A percentile compares a stretch with the other conserved stretches of the same genome.
Conservation (phyloP, 805 yeast genomes). For the Yamadazyma endophytica region DNA sequence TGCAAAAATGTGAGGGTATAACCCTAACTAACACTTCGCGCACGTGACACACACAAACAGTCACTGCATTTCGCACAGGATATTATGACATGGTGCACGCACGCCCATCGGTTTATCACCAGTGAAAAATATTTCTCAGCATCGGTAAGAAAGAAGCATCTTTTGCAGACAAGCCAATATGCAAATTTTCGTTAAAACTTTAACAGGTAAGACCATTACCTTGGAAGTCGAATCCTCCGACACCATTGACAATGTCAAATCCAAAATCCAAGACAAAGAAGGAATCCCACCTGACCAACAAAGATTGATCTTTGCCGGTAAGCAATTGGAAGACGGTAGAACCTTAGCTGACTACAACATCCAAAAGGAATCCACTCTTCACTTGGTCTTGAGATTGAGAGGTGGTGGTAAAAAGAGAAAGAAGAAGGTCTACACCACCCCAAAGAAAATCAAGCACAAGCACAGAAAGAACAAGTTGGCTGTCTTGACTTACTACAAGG, state of each 20-base stretch:
- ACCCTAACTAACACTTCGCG: too few relatives aligned
- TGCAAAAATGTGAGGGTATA: slow-evolving; percentile 2
- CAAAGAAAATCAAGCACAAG: slow-evolving; percentile 99
- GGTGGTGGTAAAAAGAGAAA: slow-evolving; percentile 99
- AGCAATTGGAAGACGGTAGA: slow-evolving; percentile 99
- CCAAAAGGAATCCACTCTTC: slow-evolving; percentile 98
- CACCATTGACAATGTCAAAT: slow-evolving; percentile 97
- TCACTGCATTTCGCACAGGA: slow-evolving; percentile 1
- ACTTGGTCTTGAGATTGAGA: slow-evolving; percentile 94
- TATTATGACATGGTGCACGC: too few relatives aligned
- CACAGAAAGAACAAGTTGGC: slow-evolving; percentile 99
- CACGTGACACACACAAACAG: not conserved
- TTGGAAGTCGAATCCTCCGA: slow-evolving; percentile 98
- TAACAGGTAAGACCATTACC: slow-evolving; percentile 99
- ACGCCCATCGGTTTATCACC: not conserved
- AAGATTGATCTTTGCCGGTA: slow-evolving; percentile 99
- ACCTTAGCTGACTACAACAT: slow-evolving; percentile 99
- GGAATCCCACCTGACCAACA: slow-evolving; percentile 99
- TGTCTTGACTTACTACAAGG: slow-evolving; percentile 99
- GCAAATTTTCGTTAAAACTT: slow-evolving; percentile 99
- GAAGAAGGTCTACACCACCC: slow-evolving; percentile 99
- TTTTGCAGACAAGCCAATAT: slow-evolving; percentile 37
- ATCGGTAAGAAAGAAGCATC: slow-evolving; percentile 49
- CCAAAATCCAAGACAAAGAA: slow-evolving; percentile 98
- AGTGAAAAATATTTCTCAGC: slow-evolving; percentile 4